Conservation (phyloP, 2,329 filamentous ascomycete genomes). For the Tothia fuscella region DNA sequence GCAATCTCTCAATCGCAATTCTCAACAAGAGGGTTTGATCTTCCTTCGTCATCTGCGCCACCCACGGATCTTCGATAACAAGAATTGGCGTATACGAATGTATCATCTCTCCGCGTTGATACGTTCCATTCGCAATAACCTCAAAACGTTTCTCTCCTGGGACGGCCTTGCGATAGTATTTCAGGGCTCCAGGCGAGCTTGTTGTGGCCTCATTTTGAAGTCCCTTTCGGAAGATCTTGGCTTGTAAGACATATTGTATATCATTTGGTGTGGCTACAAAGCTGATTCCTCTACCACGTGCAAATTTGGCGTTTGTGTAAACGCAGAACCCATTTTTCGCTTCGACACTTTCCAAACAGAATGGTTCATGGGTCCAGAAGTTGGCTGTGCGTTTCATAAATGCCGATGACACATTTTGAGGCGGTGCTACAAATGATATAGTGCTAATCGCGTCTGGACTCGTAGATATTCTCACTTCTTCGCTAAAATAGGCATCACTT, state of each 20-base stretch:
- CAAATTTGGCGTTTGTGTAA: slow-evolving; percentile 9
- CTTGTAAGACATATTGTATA: background rate
- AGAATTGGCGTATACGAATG: slow-evolving; percentile 7
- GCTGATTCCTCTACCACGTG: slow-evolving; percentile 8
- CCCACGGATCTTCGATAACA: background rate
- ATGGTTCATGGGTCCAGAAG: slow-evolving; percentile 8
- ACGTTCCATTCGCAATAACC: background rate
- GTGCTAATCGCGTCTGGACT: background rate
- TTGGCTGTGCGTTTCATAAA: background rate
- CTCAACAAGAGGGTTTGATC: background rate
- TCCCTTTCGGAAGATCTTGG: slow-evolving; percentile 1
- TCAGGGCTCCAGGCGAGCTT: background rate
- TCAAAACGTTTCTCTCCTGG: slow-evolving; percentile 1
- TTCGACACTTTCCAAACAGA: slow-evolving; percentile 5
- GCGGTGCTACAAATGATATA: background rate
- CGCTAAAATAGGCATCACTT: background rate
- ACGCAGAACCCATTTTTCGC: slow-evolving; percentile 9
- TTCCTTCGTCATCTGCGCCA: background rate
- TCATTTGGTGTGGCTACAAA: slow-evolving; percentile 4
- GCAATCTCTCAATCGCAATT: slow-evolving; percentile 1
- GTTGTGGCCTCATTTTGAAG: background rate
- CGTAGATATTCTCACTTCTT: background rate
- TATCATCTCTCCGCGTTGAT: slow-evolving; percentile 7
- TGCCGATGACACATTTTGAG: background rate
- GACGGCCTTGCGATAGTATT: background rate